Conservation (phyloP, 2,329 filamentous ascomycete genomes). For the Cercospora sojina region DNA sequence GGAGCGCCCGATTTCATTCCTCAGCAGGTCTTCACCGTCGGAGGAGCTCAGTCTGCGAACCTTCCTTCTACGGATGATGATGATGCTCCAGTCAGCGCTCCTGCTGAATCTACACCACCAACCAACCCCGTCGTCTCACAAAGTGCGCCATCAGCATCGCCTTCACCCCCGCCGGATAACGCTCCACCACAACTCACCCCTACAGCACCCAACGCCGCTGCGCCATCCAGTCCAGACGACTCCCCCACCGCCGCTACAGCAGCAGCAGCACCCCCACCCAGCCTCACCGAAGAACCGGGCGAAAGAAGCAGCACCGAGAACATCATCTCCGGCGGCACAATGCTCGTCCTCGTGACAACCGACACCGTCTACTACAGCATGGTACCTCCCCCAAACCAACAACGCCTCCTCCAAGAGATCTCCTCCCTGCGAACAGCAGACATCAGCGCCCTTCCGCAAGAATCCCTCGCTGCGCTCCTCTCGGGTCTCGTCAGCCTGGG, state of each 20-base stretch:
- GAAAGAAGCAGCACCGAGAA: not conserved
- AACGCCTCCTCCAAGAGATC: not conserved
- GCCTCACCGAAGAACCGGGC: not conserved
- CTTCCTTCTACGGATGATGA: not conserved
- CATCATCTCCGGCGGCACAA: not conserved
- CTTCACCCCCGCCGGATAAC: not conserved
- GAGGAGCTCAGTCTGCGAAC: not conserved
- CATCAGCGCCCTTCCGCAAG: not conserved
- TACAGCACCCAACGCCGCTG: too few relatives aligned
- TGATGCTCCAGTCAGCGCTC: not conserved
- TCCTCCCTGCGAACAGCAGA: not conserved
- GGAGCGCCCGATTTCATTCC: not conserved
- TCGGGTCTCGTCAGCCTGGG: not conserved
- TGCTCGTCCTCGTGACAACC: not conserved
- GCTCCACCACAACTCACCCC: too few relatives aligned
- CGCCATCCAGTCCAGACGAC: too few relatives aligned
- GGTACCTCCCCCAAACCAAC: not conserved
- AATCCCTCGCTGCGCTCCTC: not conserved
- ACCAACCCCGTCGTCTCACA: not conserved
- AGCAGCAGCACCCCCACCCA: not conserved
- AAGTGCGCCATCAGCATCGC: not conserved
- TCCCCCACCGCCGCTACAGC: not conserved
- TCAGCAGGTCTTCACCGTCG: not conserved
- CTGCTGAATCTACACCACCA: not conserved
- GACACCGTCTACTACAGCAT: conserved; percentile 19